Evolutionary conservation across 495 filamentous ascomycete species (phyloP).

Genomic region (Hypoxylon perforatum): DNA sequence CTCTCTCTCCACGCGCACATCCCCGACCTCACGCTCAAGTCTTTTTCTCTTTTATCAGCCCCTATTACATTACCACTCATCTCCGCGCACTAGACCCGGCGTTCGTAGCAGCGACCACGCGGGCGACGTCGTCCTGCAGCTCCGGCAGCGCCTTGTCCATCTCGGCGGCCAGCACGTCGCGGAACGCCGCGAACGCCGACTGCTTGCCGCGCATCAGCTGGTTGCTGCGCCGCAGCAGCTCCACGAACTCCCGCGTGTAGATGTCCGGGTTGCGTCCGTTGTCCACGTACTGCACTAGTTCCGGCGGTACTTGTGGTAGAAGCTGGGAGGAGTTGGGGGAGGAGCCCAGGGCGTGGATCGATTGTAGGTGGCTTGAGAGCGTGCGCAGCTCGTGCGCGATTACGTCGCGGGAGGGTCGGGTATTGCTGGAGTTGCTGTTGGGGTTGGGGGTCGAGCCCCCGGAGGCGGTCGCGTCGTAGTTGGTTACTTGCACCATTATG

Average conservation of each 20-base stretch:
- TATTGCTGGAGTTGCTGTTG: constrained; percentile 52
- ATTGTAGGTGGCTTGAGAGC: constrained; percentile 51
- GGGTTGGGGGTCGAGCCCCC: constrained; percentile 52
- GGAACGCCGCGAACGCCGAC: constrained; percentile 80
- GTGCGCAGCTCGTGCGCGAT: constrained; percentile 55
- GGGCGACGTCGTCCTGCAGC: constrained; percentile 73
- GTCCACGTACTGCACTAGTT: constrained; percentile 94
- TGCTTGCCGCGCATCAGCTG: constrained; percentile 86
- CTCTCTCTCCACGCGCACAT: not conserved
- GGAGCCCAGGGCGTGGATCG: constrained; percentile 60
- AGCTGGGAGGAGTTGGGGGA: constrained; percentile 54
- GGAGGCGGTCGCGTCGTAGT: constrained; percentile 70
- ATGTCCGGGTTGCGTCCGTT: constrained; percentile 95
- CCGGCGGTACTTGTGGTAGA: constrained; percentile 73
- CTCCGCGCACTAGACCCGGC: constrained; percentile 26
- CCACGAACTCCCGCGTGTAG: constrained; percentile 97
- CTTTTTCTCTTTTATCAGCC: no score
- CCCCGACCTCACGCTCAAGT: no score
- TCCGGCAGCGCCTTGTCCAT: constrained; percentile 84
- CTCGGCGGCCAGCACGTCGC: constrained; percentile 83
- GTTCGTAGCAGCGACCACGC: constrained; percentile 62
- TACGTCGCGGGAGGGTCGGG: constrained; percentile 54
- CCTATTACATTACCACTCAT: not conserved
- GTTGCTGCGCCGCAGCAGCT: constrained; percentile 84
- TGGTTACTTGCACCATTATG: constrained; percentile 75